phyloP scores from a whole-genome alignment of 768 basidiomycete genomes.

The Macrolepiota dolichaula region DNA sequence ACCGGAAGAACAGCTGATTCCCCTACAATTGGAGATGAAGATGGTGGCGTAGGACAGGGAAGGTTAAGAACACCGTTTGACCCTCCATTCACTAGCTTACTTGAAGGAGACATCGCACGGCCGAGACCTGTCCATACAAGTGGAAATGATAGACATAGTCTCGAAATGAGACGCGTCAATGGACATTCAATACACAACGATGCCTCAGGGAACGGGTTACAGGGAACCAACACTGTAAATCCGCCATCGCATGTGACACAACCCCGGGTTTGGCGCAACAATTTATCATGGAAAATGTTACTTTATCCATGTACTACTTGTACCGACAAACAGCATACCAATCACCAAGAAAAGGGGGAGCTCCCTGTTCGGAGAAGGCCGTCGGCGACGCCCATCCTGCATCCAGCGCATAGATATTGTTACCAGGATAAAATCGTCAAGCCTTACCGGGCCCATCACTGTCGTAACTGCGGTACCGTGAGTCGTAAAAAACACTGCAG shows the following conservation, averaged over 20 bases:
- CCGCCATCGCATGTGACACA: background rate
- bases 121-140: background rate
- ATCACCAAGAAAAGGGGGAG: slow-evolving; percentile 8
- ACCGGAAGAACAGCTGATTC: background rate
- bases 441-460: slow-evolving; percentile 77
- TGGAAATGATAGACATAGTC: background rate
- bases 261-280: background rate
- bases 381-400: slow-evolving; percentile 39
- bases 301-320: slow-evolving; percentile 9
- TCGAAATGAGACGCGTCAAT: background rate
- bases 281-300: background rate
- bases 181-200: background rate
- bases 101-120: background rate
- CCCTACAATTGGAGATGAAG: background rate
- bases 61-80: slow-evolving; percentile 7
- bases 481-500: slow-evolving; percentile 22
- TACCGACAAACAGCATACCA: background rate
- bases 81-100: background rate
- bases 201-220: background rate
- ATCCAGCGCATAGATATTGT: slow-evolving; percentile 70
- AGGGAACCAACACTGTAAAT: background rate
- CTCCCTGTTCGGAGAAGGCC: slow-evolving; percentile 31
- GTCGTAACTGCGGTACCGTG: slow-evolving; percentile 78
- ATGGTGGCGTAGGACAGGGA: slow-evolving; percentile 11
- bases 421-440: slow-evolving; percentile 60